A percentile compares a stretch with the other conserved stretches of the same genome.
Evolutionary conservation across 108 stramenopile species (phyloP).

Genomic region (Nitzschia inconspicua): DNA sequence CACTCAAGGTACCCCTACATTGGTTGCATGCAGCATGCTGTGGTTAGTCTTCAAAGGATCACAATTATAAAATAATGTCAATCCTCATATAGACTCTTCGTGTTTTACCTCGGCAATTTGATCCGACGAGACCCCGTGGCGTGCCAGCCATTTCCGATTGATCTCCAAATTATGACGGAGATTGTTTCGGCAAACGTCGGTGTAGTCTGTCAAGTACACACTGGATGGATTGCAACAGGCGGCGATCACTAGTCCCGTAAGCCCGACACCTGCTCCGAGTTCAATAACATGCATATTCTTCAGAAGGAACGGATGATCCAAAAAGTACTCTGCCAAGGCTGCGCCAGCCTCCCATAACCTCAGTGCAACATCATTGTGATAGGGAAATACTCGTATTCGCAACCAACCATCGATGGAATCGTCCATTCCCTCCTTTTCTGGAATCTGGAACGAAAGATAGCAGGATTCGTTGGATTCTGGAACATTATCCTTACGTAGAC

Average conservation of each 20-base stretch:
- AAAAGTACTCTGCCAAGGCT: conserved; percentile 53
- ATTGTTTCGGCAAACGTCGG: conserved; percentile 50
- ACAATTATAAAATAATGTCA: no score
- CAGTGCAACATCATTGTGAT: conserved; percentile 74
- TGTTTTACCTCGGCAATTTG: neutral
- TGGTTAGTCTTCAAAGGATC: no score
- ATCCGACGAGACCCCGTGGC: neutral
- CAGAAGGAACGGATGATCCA: conserved; percentile 24
- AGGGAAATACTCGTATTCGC: conserved; percentile 50
- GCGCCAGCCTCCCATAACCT: conserved; percentile 78
- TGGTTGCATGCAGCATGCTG: no score
- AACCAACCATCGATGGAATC: conserved; percentile 9
- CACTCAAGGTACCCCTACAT: conserved; percentile 57
- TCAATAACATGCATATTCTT: conserved; percentile 40
- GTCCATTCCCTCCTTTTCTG: neutral
- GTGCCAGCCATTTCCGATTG: conserved; percentile 44
- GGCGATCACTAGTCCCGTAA: conserved; percentile 60
- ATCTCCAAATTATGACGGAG: conserved; percentile 50
- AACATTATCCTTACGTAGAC: conserved; percentile 5
- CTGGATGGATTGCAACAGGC: conserved; percentile 22
- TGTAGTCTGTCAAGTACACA: conserved; percentile 73
- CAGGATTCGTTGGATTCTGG: conserved; percentile 38
- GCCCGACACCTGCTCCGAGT: conserved; percentile 66
- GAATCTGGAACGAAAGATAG: conserved; percentile 39
- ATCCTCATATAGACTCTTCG: no score